These are phyloP conservation scores for Guyanaporus albipodus DNA, from an alignment of 768 basidiomycete species.

Conservation along the genomic window DNA sequence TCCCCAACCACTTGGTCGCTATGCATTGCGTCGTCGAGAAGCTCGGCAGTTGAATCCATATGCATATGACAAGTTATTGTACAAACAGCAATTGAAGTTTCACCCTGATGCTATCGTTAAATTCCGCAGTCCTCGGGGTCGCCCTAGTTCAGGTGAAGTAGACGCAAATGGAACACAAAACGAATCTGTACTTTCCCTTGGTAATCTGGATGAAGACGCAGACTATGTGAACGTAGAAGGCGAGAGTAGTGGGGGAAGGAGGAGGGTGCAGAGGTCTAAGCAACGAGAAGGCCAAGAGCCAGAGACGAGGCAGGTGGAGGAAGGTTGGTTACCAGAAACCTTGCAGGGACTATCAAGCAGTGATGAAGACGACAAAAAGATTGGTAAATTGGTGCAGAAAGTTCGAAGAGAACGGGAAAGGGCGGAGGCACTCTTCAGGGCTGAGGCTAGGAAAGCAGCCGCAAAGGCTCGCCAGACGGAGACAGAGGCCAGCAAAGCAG, in stretches of 20 bases:
- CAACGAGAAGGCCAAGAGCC: not conserved
- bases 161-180: conserved; percentile 31
- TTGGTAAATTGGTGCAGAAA: conserved; percentile 32
- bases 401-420: conserved; percentile 31
- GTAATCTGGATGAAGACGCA: conserved; percentile 22
- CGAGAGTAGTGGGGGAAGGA: conserved; percentile 11
- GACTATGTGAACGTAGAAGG: conserved; percentile 23
- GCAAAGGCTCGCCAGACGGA: conserved; percentile 12
- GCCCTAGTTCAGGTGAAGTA: conserved; percentile 22
- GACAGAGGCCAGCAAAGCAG: conserved; percentile 11
- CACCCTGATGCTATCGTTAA: conserved; percentile 71
- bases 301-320: not conserved
- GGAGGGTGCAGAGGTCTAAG: conserved; percentile 1
- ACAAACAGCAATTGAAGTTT: conserved; percentile 46
- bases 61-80: conserved; percentile 48
- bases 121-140: conserved; percentile 34
- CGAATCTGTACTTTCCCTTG: conserved; percentile 26
- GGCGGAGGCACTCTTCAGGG: conserved; percentile 16
- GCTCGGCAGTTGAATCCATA: conserved; percentile 61
- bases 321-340: conserved; percentile 33
- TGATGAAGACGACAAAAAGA: conserved; percentile 40
- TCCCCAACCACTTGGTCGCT: conserved; percentile 33
- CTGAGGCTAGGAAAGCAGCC: conserved; percentile 16
- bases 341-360: conserved; percentile 37
- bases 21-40: conserved; percentile 53